Evolutionary conservation across 768 basidiomycete genomes (phyloP).

Genomic region (Dentipellis fragilis): DNA sequence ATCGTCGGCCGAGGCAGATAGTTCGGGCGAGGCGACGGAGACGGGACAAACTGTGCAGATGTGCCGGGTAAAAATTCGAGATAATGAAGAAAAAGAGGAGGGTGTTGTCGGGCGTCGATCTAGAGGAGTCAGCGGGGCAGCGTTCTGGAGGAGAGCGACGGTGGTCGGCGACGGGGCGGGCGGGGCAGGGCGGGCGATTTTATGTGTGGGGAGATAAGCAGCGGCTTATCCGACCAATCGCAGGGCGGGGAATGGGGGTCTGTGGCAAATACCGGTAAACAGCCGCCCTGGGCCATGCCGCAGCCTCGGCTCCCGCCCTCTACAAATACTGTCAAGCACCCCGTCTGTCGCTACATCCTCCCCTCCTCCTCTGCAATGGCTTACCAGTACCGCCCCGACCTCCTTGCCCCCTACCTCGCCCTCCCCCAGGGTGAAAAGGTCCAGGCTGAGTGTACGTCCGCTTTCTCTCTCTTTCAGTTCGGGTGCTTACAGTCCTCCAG

Average conservation of each 20-base stretch:
- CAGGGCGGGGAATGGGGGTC: neutral
- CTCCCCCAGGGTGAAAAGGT: conserved; percentile 86
- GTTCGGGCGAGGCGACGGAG: neutral
- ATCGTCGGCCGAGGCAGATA: neutral
- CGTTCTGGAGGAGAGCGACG: no score
- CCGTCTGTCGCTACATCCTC: conserved; percentile 6
- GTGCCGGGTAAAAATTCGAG: neutral
- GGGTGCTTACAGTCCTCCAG: conserved; percentile 32
- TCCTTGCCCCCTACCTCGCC: conserved; percentile 82
- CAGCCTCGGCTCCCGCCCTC: neutral
- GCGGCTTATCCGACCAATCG: neutral
- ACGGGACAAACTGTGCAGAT: neutral
- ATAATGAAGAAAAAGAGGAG: neutral
- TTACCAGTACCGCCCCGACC: conserved; percentile 60
- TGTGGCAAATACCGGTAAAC: neutral
- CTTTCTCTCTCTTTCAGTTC: conserved; percentile 5
- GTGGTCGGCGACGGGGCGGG: neutral
- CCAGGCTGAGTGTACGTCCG: conserved; percentile 82
- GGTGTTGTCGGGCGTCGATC: neutral
- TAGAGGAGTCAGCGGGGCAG: neutral
- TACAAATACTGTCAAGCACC: neutral
- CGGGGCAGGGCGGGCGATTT: neutral
- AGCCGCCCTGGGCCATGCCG: neutral
- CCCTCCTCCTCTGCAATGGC: conserved; percentile 14
- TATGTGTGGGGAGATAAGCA: neutral